Percentiles rank a stretch among this genome's conserved stretches.
phyloP scores from a whole-genome alignment of 257 asterid genomes.

The Pogostemon cablin region DNA sequence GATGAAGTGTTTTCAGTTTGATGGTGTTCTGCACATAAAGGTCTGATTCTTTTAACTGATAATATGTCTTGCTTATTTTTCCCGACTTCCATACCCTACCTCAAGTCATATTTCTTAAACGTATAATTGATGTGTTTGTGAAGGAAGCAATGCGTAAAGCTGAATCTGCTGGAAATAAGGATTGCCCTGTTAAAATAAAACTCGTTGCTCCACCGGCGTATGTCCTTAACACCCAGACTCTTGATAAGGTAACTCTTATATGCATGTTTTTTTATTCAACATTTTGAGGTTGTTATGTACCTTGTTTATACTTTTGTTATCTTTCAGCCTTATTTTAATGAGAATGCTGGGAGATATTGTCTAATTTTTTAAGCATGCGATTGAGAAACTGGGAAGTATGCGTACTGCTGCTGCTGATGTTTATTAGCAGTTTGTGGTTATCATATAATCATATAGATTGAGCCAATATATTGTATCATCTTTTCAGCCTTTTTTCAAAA shows the following conservation, averaged over 20 bases:
- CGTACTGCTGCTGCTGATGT: neutral
- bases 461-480: no score
- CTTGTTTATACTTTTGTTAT: neutral
- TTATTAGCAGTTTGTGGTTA: neutral
- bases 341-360: slow-evolving; percentile 3
- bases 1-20: slow-evolving; percentile 88
- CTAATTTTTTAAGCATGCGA: neutral
- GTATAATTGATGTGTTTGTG: slow-evolving; percentile 24
- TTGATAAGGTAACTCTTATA: slow-evolving; percentile 63
- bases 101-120: slow-evolving; percentile 15
- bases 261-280: neutral
- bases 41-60: slow-evolving; percentile 35
- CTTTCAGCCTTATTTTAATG: neutral
- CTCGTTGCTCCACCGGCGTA: slow-evolving; percentile 91
- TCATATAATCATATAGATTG: neutral
- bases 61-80: neutral
- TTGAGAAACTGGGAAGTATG: slow-evolving; percentile 4
- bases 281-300: neutral
- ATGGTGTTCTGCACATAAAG: slow-evolving; percentile 95
- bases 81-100: neutral
- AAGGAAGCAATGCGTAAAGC: slow-evolving; percentile 98
- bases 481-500: no score
- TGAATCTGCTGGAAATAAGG: slow-evolving; percentile 93
- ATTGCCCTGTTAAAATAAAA: slow-evolving; percentile 93
- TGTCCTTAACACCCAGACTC: slow-evolving; percentile 88